phyloP scores from a whole-genome alignment of 2,329 filamentous ascomycete genomes.

The Hypoxylon sp. region DNA sequence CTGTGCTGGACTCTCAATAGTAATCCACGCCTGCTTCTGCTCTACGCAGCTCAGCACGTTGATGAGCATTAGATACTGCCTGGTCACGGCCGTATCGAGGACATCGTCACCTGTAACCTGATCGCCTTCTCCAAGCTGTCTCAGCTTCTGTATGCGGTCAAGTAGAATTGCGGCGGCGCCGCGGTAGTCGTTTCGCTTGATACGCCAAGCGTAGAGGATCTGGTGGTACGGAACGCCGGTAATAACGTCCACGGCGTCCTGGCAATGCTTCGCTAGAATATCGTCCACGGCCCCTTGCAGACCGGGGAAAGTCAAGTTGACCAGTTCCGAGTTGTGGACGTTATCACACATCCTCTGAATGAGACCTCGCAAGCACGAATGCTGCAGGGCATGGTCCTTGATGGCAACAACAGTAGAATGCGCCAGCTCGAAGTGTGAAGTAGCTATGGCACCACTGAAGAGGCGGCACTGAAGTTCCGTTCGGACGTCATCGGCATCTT shows the following conservation, averaged over 20 bases:
- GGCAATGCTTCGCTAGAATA: conserved; percentile 76
- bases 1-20: conserved; percentile 53
- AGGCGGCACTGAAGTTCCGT: conserved; percentile 82
- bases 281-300: conserved; percentile 82
- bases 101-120: conserved; percentile 61
- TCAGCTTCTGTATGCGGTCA: conserved; percentile 69
- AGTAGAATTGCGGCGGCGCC: conserved; percentile 72
- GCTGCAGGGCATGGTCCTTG: conserved; percentile 74
- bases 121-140: conserved; percentile 65
- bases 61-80: conserved; percentile 88
- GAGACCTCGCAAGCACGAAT: conserved; percentile 74
- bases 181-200: conserved; percentile 84
- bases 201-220: conserved; percentile 89
- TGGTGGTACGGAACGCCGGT: conserved; percentile 79
- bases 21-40: conserved; percentile 80
- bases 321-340: conserved; percentile 71
- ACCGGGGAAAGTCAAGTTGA: conserved; percentile 79
- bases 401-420: conserved; percentile 81
- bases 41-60: conserved; percentile 90
- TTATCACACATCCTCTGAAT: conserved; percentile 73
- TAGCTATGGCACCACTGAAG: conserved; percentile 82
- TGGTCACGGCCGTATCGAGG: conserved; percentile 70
- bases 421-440: conserved; percentile 81
- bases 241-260: conserved; percentile 70
- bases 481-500: conserved; percentile 54